Evolutionary conservation across 768 basidiomycete genomes (phyloP).

Genomic region (Naganishia onofrii): DNA sequence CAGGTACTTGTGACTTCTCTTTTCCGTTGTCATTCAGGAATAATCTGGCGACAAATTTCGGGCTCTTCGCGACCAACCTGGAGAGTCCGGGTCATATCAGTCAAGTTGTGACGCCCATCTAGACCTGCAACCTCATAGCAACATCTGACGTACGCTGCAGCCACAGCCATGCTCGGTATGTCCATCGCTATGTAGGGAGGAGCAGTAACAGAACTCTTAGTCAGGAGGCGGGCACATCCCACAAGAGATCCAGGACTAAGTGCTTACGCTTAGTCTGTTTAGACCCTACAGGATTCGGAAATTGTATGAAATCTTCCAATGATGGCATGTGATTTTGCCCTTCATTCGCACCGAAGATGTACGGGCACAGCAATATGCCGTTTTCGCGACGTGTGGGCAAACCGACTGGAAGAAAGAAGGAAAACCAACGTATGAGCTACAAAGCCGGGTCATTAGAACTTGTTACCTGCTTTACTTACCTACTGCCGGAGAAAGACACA

Average conservation of each 20-base stretch:
- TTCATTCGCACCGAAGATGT: slow-evolving; percentile 14
- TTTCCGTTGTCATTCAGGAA: background rate
- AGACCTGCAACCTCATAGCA: no score
- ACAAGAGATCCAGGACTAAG: no score
- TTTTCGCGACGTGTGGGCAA: background rate
- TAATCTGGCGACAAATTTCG: background rate
- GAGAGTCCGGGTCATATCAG: no score
- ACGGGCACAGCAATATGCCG: background rate
- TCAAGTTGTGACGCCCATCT: no score
- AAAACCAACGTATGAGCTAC: background rate
- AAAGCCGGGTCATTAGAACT: no score
- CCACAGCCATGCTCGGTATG: background rate
- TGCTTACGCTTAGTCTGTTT: background rate
- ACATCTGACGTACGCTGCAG: background rate
- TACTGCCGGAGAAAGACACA: background rate
- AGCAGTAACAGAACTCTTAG: no score
- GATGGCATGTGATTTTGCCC: background rate
- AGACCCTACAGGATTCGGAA: background rate
- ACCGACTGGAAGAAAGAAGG: background rate
- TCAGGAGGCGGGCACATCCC: no score
- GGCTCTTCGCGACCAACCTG: background rate
- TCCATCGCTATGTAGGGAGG: background rate
- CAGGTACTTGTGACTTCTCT: background rate
- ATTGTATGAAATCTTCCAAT: background rate
- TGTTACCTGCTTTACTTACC: background rate